Percentiles rank a stretch among this genome's conserved stretches.
Evolutionary conservation across 2,329 filamentous ascomycete species (phyloP).

Genomic region (Colletotrichum sp.): DNA sequence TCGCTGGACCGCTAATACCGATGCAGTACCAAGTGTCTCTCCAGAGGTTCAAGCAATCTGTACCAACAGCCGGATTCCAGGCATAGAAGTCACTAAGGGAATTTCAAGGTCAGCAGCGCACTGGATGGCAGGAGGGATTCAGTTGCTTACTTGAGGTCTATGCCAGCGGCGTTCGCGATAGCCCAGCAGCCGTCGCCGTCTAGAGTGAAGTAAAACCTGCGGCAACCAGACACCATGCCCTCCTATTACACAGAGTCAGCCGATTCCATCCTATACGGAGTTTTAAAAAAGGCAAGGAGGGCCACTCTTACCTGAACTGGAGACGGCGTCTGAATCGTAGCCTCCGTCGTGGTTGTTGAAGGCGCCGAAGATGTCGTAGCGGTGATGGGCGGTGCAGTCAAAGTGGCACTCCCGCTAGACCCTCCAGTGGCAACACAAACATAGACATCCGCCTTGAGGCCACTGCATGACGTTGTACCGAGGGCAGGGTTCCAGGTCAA

Average conservation of each 20-base stretch:
- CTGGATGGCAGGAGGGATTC: neutral
- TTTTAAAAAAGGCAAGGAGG: neutral
- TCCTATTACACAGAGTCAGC: neutral
- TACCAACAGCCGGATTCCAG: neutral
- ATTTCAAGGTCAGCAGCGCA: neutral
- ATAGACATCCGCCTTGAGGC: neutral
- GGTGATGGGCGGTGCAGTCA: neutral
- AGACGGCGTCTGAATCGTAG: neutral
- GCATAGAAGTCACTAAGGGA: neutral
- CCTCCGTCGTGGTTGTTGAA: neutral
- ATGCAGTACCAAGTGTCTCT: neutral
- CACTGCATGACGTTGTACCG: neutral
- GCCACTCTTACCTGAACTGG: neutral
- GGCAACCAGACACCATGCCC: neutral
- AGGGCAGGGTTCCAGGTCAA: neutral
- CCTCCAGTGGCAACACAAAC: neutral
- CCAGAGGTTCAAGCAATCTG: neutral
- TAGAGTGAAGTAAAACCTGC: neutral
- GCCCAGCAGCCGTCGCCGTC: conserved; percentile 6
- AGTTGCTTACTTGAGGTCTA: neutral
- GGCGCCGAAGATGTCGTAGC: neutral
- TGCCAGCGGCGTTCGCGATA: neutral
- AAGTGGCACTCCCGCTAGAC: neutral
- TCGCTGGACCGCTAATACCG: neutral
- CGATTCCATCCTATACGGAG: accelerated